Evolutionary conservation across 176 grass and related monocot genomes (phyloP), one percentile per base, ranked within the genome.

Genomic region (Bonia amplexicaulis): DNA sequence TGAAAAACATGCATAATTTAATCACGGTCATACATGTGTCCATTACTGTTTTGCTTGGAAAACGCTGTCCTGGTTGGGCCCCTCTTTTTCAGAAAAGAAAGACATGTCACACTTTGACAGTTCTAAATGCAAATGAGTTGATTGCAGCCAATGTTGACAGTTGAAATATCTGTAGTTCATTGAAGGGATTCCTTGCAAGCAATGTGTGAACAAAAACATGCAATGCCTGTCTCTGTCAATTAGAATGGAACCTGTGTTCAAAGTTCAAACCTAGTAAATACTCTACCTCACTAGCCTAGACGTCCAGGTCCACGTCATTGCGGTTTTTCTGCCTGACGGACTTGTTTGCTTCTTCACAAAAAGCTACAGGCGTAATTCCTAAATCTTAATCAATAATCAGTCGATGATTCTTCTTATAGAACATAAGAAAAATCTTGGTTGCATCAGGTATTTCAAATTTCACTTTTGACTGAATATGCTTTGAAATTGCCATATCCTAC

Each of bases 201-300:
- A 83, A 59, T 12, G 47, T 79, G 73, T 29, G 58, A 16, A 67
- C 39, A 60, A 31, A 78, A 82, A 14, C 37, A 37, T 44, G 45
- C 2, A 63, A 14, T 37, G 39, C 25, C 26, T 79, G 80, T 87
- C 84, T 52, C 42, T 74, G 9, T 90, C 85, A 80, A 20, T 69
- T 79, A 29, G 74, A 87, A 74, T 90, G 61, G 26, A 85, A 25
- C 16, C 20, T 3, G 31, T 41, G n/a, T 69, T 90, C 59, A 79
- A 84, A 87, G 51, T 87, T 90, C 74, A 73, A 87, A 74, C 74
- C 79, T 73, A 74, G 39, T 64, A 72, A 53, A 66, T 66, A 86
- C 44, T 60, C 39, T 69, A 58, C 44, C 60, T 74, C 2, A 22
- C 58, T 27, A 76, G 71, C 77, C 88, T 45, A 67, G 39, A 74